Evolutionary conservation across 129 eudicot genomes (phyloP).

Genomic region (Heracleum sosnowskyi): DNA sequence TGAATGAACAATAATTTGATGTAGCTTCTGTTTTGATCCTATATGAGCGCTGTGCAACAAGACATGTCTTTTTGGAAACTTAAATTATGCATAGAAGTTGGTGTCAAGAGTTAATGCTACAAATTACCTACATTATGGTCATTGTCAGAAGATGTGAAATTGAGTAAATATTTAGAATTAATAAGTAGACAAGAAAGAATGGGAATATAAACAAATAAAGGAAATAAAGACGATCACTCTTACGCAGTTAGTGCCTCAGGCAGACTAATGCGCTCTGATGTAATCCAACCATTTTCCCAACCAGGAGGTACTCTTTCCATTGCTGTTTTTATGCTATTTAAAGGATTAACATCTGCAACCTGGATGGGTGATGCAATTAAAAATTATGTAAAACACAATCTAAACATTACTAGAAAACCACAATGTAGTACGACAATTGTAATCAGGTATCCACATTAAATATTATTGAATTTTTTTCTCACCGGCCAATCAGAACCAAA

Average conservation of each 20-base stretch:
- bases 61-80: neutral
- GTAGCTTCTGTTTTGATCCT: neutral
- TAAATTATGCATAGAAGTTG: neutral
- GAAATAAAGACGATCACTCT: neutral
- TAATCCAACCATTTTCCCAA: slow-evolving; percentile 77
- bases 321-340: slow-evolving; percentile 70
- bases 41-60: neutral
- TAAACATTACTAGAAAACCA: neutral
- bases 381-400: slow-evolving; percentile 7
- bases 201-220: neutral
- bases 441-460: neutral
- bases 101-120: slow-evolving; percentile 8
- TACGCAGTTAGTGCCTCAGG: slow-evolving; percentile 83
- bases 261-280: slow-evolving; percentile 57
- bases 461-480: slow-evolving; percentile 22
- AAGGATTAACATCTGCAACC: slow-evolving; percentile 90
- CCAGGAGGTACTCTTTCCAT: slow-evolving; percentile 68
- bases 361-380: slow-evolving; percentile 24
- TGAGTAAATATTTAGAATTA: neutral
- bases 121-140: neutral
- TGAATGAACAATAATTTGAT: too few relatives aligned
- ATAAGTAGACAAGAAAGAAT: slow-evolving; percentile 3
- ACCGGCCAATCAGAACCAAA: slow-evolving; percentile 99
- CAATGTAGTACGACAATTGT: neutral
- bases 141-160: neutral